phyloP scores from a whole-genome alignment of 129 eudicot species.

The Deinandra increscens region DNA sequence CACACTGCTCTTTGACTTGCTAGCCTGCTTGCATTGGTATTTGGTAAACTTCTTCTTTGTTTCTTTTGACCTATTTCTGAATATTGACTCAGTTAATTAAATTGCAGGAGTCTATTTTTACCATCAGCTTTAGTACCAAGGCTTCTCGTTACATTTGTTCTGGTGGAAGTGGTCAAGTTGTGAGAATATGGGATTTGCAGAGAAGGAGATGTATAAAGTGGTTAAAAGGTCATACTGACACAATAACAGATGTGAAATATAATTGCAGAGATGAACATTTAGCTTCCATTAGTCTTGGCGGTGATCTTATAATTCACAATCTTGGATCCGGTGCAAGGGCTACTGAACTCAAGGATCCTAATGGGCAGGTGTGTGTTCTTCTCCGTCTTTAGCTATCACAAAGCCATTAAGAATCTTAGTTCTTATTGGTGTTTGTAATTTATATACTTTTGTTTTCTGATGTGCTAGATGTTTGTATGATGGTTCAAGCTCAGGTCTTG shows the following conservation, averaged over 20 bases:
- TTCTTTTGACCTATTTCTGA: neutral
- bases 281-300: slow-evolving; percentile 86
- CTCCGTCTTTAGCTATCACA: slow-evolving; percentile 25
- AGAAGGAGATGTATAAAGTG: slow-evolving; percentile 89
- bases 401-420: slow-evolving; percentile 20
- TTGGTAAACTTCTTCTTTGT: neutral
- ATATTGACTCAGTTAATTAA: neutral
- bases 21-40: slow-evolving; percentile 5
- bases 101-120: slow-evolving; percentile 67
- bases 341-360: slow-evolving; percentile 87
- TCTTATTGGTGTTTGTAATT: slow-evolving; percentile 34
- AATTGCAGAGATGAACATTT: slow-evolving; percentile 95
- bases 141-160: slow-evolving; percentile 91
- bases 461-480: slow-evolving; percentile 52
- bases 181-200: slow-evolving; percentile 96
- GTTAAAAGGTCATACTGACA: slow-evolving; percentile 91
- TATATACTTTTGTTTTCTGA: slow-evolving; percentile 33
- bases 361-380: slow-evolving; percentile 62
- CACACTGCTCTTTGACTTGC: slow-evolving; percentile 11
- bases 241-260: slow-evolving; percentile 80
- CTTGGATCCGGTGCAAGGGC: slow-evolving; percentile 90
- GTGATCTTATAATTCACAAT: slow-evolving; percentile 86
- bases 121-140: slow-evolving; percentile 86
- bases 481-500: slow-evolving; percentile 76
- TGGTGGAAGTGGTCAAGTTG: slow-evolving; percentile 94